A percentile compares a stretch with the other conserved stretches of the same genome.
Evolutionary conservation across 345 rosid genomes (phyloP).

Genomic region (Salix koriyanagi): DNA sequence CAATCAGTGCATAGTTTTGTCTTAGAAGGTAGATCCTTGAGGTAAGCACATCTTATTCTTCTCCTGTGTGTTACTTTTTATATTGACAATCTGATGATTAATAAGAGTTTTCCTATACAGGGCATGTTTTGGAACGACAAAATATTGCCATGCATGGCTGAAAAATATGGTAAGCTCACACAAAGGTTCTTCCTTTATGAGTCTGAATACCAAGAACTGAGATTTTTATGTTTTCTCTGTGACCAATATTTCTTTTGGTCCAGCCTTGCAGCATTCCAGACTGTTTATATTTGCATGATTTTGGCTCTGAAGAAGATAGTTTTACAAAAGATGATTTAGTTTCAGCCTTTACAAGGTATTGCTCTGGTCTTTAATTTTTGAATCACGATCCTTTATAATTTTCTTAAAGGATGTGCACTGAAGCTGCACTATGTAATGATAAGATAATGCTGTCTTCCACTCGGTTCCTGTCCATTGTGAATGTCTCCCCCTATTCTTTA

Average conservation of each 20-base stretch:
- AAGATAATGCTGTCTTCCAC: neutral
- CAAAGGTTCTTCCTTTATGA: neutral
- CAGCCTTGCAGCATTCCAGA: slow-evolving; percentile 33
- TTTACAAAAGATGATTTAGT: slow-evolving; percentile 30
- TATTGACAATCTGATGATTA: slow-evolving; percentile 11
- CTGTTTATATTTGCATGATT: slow-evolving; percentile 30
- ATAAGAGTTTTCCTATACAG: slow-evolving; percentile 31
- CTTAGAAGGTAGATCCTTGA: slow-evolving; percentile 74
- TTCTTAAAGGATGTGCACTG: neutral
- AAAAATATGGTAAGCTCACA: slow-evolving; percentile 59
- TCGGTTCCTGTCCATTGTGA: no score
- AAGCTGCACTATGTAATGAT: neutral
- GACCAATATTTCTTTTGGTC: slow-evolving; percentile 9
- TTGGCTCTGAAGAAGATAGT: slow-evolving; percentile 27
- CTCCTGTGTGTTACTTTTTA: neutral
- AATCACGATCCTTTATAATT: neutral
- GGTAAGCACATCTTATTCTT: slow-evolving; percentile 34
- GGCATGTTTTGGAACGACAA: slow-evolving; percentile 94
- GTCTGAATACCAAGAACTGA: neutral
- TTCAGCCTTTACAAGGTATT: slow-evolving; percentile 29
- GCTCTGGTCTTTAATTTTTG: neutral
- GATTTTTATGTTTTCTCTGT: neutral
- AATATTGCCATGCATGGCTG: slow-evolving; percentile 97
- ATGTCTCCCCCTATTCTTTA: neutral
- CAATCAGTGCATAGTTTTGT: slow-evolving; percentile 83